These are phyloP conservation scores for Neofusicoccum laricinum DNA, from an alignment of 2,329 filamentous ascomycete species.

Conservation along the genomic window DNA sequence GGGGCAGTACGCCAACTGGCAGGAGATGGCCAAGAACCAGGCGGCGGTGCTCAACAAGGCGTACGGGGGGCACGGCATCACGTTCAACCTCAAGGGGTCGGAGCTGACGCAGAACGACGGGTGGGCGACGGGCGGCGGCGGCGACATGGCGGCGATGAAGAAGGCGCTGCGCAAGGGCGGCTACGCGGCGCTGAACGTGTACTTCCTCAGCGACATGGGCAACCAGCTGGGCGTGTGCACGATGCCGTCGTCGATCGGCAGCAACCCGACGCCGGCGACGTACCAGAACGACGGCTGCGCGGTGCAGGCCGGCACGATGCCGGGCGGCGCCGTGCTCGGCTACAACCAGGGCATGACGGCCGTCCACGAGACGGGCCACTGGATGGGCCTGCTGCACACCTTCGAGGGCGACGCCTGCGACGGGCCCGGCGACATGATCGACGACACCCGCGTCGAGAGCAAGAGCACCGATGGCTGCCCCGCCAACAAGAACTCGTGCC, in stretches of 20 bases:
- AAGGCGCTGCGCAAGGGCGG: conserved; percentile 50
- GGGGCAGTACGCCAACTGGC: conserved; percentile 35
- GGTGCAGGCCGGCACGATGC: conserved; percentile 56
- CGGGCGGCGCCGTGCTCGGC: conserved; percentile 47
- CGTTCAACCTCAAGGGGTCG: conserved; percentile 49
- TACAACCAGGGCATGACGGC: conserved; percentile 50
- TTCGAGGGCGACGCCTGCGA: conserved; percentile 47
- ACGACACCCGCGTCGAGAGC: conserved; percentile 42
- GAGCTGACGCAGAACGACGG: conserved; percentile 52
- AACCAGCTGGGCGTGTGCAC: conserved; percentile 55
- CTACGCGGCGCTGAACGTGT: conserved; percentile 57
- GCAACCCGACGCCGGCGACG: conserved; percentile 36
- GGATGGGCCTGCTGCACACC: conserved; percentile 46
- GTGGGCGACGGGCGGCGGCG: conserved; percentile 52
- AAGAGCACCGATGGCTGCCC: conserved; percentile 56
- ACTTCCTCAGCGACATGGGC: conserved; percentile 57
- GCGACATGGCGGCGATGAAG: conserved; percentile 50
- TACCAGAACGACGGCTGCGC: conserved; percentile 58
- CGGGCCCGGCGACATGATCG: conserved; percentile 44
- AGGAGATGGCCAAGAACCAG: conserved; percentile 38
- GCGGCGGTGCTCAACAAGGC: conserved; percentile 39
- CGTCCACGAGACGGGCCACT: conserved; percentile 49
- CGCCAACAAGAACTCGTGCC: conserved; percentile 50
- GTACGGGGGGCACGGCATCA: conserved; percentile 51
- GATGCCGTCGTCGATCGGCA: conserved; percentile 40